Percentiles rank a stretch among this genome's conserved stretches.
These are phyloP conservation scores for Pseudohalonectria lignicola DNA, from an alignment of 2,329 filamentous ascomycete genomes.

Conservation along the genomic window DNA sequence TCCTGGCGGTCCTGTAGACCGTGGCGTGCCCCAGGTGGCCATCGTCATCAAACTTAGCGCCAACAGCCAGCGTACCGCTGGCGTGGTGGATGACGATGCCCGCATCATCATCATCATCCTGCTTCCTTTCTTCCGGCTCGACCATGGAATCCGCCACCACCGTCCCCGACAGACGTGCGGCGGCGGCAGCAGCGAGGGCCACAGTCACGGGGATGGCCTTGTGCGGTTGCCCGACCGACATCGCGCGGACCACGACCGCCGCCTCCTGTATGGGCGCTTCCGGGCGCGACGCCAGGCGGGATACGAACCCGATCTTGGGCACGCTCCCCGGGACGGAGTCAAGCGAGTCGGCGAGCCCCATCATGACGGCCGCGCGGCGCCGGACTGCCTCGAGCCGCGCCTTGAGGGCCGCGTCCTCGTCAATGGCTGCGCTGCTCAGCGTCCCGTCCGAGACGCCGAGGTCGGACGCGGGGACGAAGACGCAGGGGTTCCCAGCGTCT, in stretches of 20 bases:
- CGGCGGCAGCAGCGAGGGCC: slow-evolving; percentile 26
- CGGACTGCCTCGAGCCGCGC: slow-evolving; percentile 22
- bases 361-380: slow-evolving; percentile 21
- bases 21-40: slow-evolving; percentile 1
- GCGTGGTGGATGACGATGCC: slow-evolving; percentile 1
- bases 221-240: slow-evolving; percentile 34
- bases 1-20: slow-evolving; percentile 1
- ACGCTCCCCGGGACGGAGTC: slow-evolving; percentile 31
- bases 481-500: slow-evolving; percentile 29
- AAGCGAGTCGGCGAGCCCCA: slow-evolving; percentile 25
- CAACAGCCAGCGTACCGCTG: slow-evolving; percentile 1
- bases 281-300: slow-evolving; percentile 14
- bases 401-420: slow-evolving; percentile 18
- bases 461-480: slow-evolving; percentile 23
- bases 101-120: neutral
- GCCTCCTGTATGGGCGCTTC: slow-evolving; percentile 4
- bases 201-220: slow-evolving; percentile 29
- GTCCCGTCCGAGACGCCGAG: slow-evolving; percentile 13
- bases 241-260: slow-evolving; percentile 26
- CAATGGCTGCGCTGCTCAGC: slow-evolving; percentile 16
- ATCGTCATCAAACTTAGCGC: neutral
- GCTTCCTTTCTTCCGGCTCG: slow-evolving; percentile 51
- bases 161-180: slow-evolving; percentile 25
- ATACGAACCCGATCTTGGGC: slow-evolving; percentile 34
- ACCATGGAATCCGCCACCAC: slow-evolving; percentile 1